phyloP scores from a whole-genome alignment of 805 yeast genomes.

The Pichia thaimueangensis region DNA sequence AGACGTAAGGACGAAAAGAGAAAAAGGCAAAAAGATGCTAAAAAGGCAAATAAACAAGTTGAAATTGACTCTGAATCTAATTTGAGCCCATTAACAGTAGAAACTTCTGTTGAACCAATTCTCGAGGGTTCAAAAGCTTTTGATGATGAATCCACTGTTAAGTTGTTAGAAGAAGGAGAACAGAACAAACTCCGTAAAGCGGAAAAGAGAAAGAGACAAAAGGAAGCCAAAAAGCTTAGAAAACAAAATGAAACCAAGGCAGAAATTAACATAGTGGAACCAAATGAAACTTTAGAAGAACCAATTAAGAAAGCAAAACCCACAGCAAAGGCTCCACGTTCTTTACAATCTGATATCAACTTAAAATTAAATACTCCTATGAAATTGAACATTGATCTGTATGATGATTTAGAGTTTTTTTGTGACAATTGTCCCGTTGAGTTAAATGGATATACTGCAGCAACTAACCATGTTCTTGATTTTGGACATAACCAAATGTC shows the following conservation, averaged over 20 bases:
- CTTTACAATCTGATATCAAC: background rate
- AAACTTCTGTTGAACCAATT: no score
- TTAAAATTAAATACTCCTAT: background rate
- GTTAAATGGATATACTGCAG: background rate
- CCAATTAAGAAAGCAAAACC: no score
- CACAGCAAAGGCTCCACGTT: no score
- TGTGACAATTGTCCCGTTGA: constrained; percentile 10
- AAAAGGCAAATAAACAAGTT: no score
- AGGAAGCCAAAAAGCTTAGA: background rate
- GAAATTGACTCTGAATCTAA: no score
- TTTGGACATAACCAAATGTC: constrained; percentile 4
- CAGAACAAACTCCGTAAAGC: background rate
- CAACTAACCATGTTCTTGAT: background rate
- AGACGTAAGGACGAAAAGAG: no score
- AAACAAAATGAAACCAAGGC: background rate
- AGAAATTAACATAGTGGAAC: background rate
- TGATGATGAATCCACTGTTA: no score
- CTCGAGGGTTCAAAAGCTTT: no score
- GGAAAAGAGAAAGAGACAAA: background rate
- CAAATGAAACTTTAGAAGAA: no score
- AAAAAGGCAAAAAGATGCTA: no score
- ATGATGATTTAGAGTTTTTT: constrained; percentile 2
- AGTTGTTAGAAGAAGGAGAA: no score
- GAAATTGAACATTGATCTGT: background rate
- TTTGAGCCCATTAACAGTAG: no score